Conservation (phyloP, 768 basidiomycete genomes). For the Mycena filopes region DNA sequence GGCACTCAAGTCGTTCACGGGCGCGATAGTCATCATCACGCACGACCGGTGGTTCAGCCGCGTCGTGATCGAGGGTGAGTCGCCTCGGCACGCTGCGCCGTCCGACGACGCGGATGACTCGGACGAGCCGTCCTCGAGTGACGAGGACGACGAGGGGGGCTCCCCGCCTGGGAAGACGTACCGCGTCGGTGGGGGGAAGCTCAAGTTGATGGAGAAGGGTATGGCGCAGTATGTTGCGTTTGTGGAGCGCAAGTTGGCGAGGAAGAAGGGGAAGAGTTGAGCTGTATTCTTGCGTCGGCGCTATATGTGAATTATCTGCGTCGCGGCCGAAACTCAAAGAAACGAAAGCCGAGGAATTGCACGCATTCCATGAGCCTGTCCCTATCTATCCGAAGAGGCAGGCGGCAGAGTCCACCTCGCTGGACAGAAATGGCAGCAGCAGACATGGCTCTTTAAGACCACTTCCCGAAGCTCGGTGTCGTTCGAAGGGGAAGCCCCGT, state of each 20-base stretch:
- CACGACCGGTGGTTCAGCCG: constrained; percentile 62
- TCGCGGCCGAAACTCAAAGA: no score
- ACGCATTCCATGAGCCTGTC: no score
- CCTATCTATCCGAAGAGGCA: no score
- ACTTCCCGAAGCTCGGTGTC: no score
- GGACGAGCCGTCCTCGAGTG: constrained; percentile 26
- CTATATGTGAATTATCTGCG: no score
- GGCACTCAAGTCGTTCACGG: constrained; percentile 60
- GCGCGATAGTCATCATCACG: constrained; percentile 71
- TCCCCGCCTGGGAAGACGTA: constrained; percentile 34
- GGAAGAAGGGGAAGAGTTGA: constrained; percentile 30
- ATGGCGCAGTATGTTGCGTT: constrained; percentile 37
- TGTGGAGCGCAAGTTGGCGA: constrained; percentile 36
- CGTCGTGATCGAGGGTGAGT: constrained; percentile 39
- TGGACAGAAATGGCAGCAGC: no score
- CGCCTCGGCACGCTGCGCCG: constrained; percentile 36
- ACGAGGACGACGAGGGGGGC: constrained; percentile 28
- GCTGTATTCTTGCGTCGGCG: no score
- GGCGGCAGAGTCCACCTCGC: no score
- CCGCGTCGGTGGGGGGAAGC: constrained; percentile 37
- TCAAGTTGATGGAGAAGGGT: constrained; percentile 38
- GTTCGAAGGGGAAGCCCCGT: no score
- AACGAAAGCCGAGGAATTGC: no score
- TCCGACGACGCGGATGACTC: constrained; percentile 34
- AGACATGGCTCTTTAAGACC: no score